A percentile compares a stretch with the other conserved stretches of the same genome.
Conservation (phyloP, 768 basidiomycete species). For the Sarcodon aspratus region DNA sequence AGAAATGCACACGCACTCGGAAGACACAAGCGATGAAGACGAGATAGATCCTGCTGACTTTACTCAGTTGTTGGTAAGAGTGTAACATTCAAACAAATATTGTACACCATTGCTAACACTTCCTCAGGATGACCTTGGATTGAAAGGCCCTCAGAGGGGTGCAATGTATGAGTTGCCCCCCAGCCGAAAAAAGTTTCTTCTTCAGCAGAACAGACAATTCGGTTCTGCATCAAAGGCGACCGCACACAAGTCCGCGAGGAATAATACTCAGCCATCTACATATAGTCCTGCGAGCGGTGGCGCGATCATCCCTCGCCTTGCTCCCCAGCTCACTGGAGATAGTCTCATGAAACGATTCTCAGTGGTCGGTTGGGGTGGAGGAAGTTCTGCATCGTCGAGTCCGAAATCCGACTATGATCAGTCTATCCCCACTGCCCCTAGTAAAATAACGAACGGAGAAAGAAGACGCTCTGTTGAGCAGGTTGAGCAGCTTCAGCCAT, state of each 20-base stretch:
- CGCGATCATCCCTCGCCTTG: conserved; percentile 49
- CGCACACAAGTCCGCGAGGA: conserved; percentile 12
- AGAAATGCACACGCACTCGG: background rate
- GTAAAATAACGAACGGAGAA: background rate
- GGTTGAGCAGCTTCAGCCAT: conserved; percentile 11
- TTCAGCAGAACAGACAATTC: conserved; percentile 42
- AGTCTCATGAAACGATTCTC: conserved; percentile 60
- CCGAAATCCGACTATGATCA: conserved; percentile 20
- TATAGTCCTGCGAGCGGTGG: conserved; percentile 51
- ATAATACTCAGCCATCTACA: conserved; percentile 26
- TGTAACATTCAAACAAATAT: conserved; percentile 46
- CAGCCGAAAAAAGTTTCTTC: conserved; percentile 56
- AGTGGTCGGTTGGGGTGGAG: conserved; percentile 45
- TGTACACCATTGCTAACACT: background rate
- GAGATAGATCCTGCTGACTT: background rate
- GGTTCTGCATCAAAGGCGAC: conserved; percentile 22
- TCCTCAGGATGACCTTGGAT: conserved; percentile 53
- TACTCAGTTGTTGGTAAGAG: conserved; percentile 16
- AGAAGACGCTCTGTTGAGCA: background rate
- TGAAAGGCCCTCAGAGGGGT: conserved; percentile 59
- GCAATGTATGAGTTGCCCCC: conserved; percentile 49
- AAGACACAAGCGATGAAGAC: background rate
- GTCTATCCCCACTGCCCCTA: conserved; percentile 9
- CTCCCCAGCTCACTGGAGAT: conserved; percentile 73
- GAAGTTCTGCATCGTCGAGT: conserved; percentile 18